Conservation (phyloP, 108 stramenopile genomes). For the Pelagomonas calceolata region DNA sequence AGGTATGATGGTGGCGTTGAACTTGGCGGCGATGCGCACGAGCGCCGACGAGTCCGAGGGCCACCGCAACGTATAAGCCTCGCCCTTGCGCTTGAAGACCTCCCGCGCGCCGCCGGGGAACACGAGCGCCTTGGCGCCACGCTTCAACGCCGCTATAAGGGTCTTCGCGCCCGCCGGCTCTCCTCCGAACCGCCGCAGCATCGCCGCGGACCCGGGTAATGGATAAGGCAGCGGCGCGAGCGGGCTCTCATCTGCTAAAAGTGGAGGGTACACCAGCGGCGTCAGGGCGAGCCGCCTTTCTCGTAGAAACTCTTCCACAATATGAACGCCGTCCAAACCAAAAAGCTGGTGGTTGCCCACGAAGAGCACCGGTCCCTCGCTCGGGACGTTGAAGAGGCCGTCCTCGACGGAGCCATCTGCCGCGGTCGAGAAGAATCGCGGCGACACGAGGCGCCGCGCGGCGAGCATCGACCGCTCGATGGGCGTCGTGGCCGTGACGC, state of each 20-base stretch:
- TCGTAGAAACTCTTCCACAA: constrained; percentile 47
- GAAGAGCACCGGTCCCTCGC: constrained; percentile 50
- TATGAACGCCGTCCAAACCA: constrained; percentile 56
- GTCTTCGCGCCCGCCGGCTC: constrained; percentile 56
- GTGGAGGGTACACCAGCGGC: no score
- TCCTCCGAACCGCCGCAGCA: not conserved
- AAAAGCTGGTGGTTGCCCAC: constrained; percentile 79
- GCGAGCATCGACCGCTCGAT: no score
- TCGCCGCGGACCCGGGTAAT: not conserved
- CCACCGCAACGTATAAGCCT: constrained; percentile 83
- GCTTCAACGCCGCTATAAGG: constrained; percentile 45
- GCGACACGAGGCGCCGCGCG: constrained; percentile 37
- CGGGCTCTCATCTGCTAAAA: no score
- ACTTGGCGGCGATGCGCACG: constrained; percentile 71
- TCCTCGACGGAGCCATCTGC: constrained; percentile 12
- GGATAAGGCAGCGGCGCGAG: no score
- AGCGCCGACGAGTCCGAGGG: constrained; percentile 70
- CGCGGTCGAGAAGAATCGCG: constrained; percentile 54
- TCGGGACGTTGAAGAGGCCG: constrained; percentile 35
- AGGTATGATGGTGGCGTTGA: constrained; percentile 83
- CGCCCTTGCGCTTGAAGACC: constrained; percentile 55
- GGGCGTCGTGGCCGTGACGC: no score
- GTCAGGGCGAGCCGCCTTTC: not conserved
- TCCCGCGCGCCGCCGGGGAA: constrained; percentile 85
- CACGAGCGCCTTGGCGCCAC: constrained; percentile 53